A percentile compares a stretch with the other conserved stretches of the same genome.
These are phyloP conservation scores for Crucihimalaya himalaica DNA, from an alignment of 345 rosid species.

Conservation along the genomic window DNA sequence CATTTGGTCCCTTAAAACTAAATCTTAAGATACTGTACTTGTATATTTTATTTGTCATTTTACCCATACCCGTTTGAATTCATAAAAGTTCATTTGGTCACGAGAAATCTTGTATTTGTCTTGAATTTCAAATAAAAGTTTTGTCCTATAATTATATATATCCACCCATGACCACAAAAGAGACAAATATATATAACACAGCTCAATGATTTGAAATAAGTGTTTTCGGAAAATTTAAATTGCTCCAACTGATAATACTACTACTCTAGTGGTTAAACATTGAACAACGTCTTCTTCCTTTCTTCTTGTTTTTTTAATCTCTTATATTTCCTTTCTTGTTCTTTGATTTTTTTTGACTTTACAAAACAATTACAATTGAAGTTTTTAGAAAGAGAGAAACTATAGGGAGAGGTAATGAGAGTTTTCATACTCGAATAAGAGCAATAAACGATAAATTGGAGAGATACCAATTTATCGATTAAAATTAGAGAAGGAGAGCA, in stretches of 20 bases:
- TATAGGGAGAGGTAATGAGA: no score
- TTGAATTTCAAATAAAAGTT: background rate
- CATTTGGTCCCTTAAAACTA: background rate
- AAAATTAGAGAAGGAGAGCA: no score
- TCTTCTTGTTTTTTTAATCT: no score
- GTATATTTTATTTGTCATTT: background rate
- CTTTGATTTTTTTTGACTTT: no score
- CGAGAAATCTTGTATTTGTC: background rate
- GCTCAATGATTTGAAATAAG: background rate
- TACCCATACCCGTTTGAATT: background rate
- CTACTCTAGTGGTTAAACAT: background rate
- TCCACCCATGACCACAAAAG: background rate
- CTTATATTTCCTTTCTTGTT: no score
- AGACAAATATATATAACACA: background rate
- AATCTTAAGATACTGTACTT: background rate
- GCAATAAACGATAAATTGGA: no score
- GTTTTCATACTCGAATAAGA: no score
- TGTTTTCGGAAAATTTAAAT: background rate
- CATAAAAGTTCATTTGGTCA: background rate
- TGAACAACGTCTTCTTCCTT: background rate
- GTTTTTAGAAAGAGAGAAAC: no score
- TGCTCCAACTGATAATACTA: background rate
- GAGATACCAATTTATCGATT: no score
- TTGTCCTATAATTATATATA: background rate
- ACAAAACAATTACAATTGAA: no score